Evolutionary conservation across 1,284 basidiomycete genomes (phyloP).

Genomic region (Ustilago esculenta): DNA sequence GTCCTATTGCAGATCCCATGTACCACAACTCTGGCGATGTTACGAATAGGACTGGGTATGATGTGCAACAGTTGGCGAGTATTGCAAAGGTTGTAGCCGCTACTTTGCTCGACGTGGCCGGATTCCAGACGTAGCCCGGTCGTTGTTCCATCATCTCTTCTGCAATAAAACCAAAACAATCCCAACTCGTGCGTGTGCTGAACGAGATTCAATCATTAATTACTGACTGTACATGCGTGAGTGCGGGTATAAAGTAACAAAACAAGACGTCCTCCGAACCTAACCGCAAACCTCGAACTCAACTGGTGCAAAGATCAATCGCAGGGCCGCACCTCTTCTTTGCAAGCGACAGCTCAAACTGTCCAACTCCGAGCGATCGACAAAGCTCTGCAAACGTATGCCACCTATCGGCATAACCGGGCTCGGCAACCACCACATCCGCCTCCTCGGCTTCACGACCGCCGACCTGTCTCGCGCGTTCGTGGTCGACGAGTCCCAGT

Average conservation of each 20-base stretch:
- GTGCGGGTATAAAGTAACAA: constrained; percentile 1
- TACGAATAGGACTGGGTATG: constrained; percentile 56
- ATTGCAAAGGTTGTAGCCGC: constrained; percentile 61
- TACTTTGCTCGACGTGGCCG: constrained; percentile 43
- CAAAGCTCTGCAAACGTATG: constrained; percentile 26
- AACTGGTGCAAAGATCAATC: constrained; percentile 35
- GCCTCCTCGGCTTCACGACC: constrained; percentile 21
- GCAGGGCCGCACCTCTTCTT: constrained; percentile 40
- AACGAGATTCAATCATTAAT: too few relatives aligned
- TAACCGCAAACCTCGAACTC: too few relatives aligned
- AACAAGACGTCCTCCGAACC: too few relatives aligned
- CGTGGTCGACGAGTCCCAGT: constrained; percentile 37
- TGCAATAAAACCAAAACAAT: too few relatives aligned
- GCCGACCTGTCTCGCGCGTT: constrained; percentile 11
- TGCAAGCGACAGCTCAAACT: constrained; percentile 26
- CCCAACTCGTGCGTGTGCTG: too few relatives aligned
- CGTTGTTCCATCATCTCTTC: too few relatives aligned
- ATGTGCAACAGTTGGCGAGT: constrained; percentile 59
- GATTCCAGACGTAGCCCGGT: constrained; percentile 9
- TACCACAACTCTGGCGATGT: constrained; percentile 66
- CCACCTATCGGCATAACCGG: constrained; percentile 33
- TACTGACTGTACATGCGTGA: too few relatives aligned
- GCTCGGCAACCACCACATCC: constrained; percentile 26
- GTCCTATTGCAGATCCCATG: constrained; percentile 63
- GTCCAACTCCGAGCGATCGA: constrained; percentile 19